A percentile compares a stretch with the other conserved stretches of the same genome.
Conservation (phyloP, 177 flowering plant genomes). For the Vitis hybrid region DNA sequence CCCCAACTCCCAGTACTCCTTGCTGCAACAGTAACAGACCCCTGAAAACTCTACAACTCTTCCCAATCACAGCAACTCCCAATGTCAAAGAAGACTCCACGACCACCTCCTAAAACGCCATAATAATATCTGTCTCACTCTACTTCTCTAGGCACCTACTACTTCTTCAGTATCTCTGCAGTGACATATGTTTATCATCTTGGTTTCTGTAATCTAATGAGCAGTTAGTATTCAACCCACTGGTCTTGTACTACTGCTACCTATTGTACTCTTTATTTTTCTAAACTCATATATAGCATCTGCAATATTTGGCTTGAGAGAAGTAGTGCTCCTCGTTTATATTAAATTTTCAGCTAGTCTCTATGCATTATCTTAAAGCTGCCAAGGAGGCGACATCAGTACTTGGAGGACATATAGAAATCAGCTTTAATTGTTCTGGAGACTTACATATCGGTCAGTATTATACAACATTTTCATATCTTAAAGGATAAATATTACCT, state of each 20-base stretch:
- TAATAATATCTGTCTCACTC: neutral
- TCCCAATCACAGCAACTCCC: constrained; percentile 53
- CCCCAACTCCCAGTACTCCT: constrained; percentile 11
- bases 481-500: too few relatives aligned
- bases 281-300: neutral
- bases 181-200: too few relatives aligned
- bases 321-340: neutral
- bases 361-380: constrained; percentile 13
- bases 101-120: constrained; percentile 1
- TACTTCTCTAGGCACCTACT: constrained; percentile 11
- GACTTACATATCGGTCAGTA: neutral
- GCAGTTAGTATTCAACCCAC: too few relatives aligned
- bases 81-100: constrained; percentile 36
- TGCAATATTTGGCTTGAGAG: neutral
- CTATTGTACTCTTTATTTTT: neutral
- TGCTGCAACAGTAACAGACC: constrained; percentile 25
- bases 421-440: constrained; percentile 14
- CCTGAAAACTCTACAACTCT: constrained; percentile 67
- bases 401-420: constrained; percentile 5
- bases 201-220: too few relatives aligned
- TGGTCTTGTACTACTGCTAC: neutral
- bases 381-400: constrained; percentile 6
- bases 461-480: neutral
- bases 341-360: neutral
- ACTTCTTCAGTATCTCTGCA: neutral